phyloP scores from a whole-genome alignment of 129 eudicot species.

The Rutidosis leptorrhynchoides region DNA sequence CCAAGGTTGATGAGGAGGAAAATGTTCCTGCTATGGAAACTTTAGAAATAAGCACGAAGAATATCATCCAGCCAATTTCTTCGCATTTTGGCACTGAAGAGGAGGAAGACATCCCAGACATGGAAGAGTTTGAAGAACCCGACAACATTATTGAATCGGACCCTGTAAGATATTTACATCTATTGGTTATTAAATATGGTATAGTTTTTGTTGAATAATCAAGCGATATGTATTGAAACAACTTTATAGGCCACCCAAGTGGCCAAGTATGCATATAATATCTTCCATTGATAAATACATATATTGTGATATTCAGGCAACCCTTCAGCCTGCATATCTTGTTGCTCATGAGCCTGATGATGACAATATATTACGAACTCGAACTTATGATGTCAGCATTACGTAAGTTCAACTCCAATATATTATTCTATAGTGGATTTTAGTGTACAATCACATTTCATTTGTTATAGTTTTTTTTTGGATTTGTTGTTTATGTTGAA shows the following conservation, averaged over 20 bases:
- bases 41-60: constrained; percentile 70
- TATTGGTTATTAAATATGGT: constrained; percentile 5
- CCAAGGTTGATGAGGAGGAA: constrained; percentile 61
- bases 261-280: not conserved
- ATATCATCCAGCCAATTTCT: constrained; percentile 63
- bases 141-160: constrained; percentile 82
- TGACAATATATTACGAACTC: constrained; percentile 83
- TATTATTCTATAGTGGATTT: not conserved
- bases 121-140: constrained; percentile 77
- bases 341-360: constrained; percentile 99
- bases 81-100: constrained; percentile 82
- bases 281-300: not conserved
- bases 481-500: constrained; percentile 14
- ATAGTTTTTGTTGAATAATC: not conserved
- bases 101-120: constrained; percentile 87
- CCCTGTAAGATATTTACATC: constrained; percentile 53
- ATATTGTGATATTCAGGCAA: constrained; percentile 58
- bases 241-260: not conserved
- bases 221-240: not conserved
- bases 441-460: not conserved
- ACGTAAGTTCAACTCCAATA: constrained; percentile 52
- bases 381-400: constrained; percentile 98
- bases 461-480: constrained; percentile 1
- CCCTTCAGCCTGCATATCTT: constrained; percentile 73
- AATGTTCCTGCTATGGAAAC: constrained; percentile 86